Conservation (phyloP, 768 basidiomycete genomes). For the Dioszegia aurantiaca region DNA sequence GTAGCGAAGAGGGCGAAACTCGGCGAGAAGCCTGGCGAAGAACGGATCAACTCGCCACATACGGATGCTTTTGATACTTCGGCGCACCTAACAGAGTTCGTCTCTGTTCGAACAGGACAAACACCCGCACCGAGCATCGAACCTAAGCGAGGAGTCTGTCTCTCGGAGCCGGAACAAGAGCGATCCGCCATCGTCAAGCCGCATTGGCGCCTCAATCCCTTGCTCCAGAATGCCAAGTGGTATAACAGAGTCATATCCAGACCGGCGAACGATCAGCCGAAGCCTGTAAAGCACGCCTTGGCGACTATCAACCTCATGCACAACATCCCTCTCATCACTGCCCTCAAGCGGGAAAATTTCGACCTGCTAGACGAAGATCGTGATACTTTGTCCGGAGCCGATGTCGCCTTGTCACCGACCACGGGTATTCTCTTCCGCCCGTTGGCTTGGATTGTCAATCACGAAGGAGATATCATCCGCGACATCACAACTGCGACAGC, state of each 20-base stretch:
- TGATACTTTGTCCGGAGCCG: background rate
- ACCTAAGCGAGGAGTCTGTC: background rate
- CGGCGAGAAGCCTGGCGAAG: background rate
- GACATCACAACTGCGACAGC: background rate
- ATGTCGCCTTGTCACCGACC: constrained; percentile 1
- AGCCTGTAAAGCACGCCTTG: background rate
- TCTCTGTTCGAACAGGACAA: background rate
- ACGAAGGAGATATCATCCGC: background rate
- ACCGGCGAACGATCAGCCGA: background rate
- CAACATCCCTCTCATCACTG: background rate
- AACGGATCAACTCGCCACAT: background rate
- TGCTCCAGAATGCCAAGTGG: constrained; percentile 5
- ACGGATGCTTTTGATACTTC: background rate
- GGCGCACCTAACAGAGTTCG: background rate
- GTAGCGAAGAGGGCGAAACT: constrained; percentile 2
- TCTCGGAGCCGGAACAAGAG: background rate
- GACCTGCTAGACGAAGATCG: constrained; percentile 3
- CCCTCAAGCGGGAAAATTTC: background rate
- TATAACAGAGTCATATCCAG: background rate
- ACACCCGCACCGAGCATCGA: background rate
- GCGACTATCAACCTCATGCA: constrained; percentile 3
- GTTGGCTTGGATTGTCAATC: background rate
- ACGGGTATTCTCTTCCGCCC: constrained; percentile 10
- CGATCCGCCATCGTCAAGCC: background rate
- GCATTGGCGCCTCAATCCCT: constrained; percentile 1